Percentiles rank a stretch among this genome's conserved stretches.
Conservation (phyloP, 139 green algal species). For the Zygnema cylindricum region DNA sequence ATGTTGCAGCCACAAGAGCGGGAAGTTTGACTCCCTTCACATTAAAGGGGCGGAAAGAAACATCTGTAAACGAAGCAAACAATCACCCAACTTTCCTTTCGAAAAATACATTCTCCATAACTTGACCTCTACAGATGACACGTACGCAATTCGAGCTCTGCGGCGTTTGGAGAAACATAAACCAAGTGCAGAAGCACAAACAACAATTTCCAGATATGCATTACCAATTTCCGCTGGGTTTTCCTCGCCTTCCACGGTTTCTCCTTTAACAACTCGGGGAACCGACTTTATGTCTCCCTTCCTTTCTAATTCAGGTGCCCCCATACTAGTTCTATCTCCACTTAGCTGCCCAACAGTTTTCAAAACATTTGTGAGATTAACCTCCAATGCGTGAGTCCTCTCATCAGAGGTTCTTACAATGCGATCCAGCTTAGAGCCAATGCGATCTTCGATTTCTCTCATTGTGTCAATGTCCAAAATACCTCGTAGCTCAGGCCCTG, state of each 20-base stretch:
- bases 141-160: neutral
- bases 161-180: neutral
- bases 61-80: no score
- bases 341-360: neutral
- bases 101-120: neutral
- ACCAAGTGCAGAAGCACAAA: neutral
- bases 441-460: neutral
- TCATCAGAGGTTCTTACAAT: neutral
- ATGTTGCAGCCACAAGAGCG: neutral
- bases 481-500: no score
- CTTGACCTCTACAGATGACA: neutral
- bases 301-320: neutral
- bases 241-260: no score
- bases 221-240: neutral
- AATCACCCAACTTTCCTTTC: no score
- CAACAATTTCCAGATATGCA: neutral
- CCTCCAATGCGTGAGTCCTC: neutral
- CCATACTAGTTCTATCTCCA: neutral
- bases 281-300: neutral
- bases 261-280: slow-evolving; percentile 8
- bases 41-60: neutral
- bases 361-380: neutral
- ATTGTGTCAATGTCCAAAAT: neutral
- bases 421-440: neutral
- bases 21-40: neutral